A percentile compares a stretch with the other conserved stretches of the same genome.
These are phyloP conservation scores for Fusarium miscanthi DNA, from an alignment of 2,329 filamentous ascomycete genomes.

Conservation along the genomic window DNA sequence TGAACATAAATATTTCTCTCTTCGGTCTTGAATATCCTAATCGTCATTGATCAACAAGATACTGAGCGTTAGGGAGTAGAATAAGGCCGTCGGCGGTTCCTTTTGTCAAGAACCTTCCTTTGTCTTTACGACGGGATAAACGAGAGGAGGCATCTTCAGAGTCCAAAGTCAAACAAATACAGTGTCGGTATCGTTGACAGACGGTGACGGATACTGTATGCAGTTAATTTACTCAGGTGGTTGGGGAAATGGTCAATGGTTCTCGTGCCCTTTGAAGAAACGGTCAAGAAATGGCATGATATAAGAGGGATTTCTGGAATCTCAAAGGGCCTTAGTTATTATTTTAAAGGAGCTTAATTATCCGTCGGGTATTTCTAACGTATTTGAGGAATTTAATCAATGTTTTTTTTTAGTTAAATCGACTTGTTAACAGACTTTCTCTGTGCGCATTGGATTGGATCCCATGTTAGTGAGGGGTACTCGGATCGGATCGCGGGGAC, in stretches of 20 bases:
- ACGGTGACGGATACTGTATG: constrained; percentile 11
- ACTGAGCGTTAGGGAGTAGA: constrained; percentile 22
- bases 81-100: constrained; percentile 13
- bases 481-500: constrained; percentile 20
- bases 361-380: neutral
- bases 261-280: neutral
- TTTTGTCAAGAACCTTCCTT: constrained; percentile 19
- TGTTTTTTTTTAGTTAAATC: neutral
- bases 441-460: neutral
- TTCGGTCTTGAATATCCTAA: constrained; percentile 29
- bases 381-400: neutral
- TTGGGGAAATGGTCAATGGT: neutral
- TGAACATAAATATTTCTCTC: neutral
- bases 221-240: neutral
- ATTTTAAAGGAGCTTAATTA: neutral
- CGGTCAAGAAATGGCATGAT: neutral
- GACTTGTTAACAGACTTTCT: neutral
- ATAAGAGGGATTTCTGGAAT: neutral
- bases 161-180: neutral
- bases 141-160: neutral
- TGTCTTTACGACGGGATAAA: neutral
- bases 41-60: constrained; percentile 1
- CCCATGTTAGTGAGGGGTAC: constrained; percentile 20
- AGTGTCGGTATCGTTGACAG: fast-evolving
- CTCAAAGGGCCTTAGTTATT: neutral